A percentile compares a stretch with the other conserved stretches of the same genome.
Evolutionary conservation across 495 filamentous ascomycete genomes (phyloP).

Genomic region (Penicillium nucicola): DNA sequence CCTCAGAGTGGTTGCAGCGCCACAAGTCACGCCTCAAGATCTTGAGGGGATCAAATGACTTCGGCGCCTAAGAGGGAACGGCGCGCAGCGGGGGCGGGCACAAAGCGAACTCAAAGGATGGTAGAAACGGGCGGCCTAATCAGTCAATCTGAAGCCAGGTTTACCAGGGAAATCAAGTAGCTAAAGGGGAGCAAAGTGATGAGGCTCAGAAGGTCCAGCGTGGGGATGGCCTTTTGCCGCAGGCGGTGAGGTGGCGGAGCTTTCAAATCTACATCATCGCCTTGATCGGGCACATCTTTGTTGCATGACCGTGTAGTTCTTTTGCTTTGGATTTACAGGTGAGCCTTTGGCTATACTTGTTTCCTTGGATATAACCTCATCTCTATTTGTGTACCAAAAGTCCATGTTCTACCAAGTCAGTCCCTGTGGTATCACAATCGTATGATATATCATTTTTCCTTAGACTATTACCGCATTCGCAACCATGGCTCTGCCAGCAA

Average conservation of each 20-base stretch:
- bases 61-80: neutral
- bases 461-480: too few species aligned
- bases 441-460: too few species aligned
- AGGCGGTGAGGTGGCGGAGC: slow-evolving; percentile 31
- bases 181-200: slow-evolving; percentile 23
- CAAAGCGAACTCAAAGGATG: neutral
- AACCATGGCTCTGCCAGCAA: too few species aligned
- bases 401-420: too few species aligned
- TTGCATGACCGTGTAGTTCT: too few species aligned
- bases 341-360: too few species aligned
- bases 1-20: slow-evolving; percentile 14
- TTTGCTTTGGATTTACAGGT: too few species aligned
- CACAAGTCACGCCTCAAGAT: slow-evolving; percentile 18
- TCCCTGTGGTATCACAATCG: too few species aligned
- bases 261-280: slow-evolving; percentile 6
- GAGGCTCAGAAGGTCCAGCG: slow-evolving; percentile 34
- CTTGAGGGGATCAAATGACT: neutral
- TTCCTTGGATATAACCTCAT: too few species aligned
- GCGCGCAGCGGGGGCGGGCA: neutral
- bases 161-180: slow-evolving; percentile 11
- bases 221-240: slow-evolving; percentile 23
- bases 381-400: too few species aligned
- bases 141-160: slow-evolving; percentile 1
- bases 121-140: neutral
- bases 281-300: neutral